Base-by-base conservation (phyloP, 2,329 filamentous ascomycete species). In the Fusarium illudens region DNA sequence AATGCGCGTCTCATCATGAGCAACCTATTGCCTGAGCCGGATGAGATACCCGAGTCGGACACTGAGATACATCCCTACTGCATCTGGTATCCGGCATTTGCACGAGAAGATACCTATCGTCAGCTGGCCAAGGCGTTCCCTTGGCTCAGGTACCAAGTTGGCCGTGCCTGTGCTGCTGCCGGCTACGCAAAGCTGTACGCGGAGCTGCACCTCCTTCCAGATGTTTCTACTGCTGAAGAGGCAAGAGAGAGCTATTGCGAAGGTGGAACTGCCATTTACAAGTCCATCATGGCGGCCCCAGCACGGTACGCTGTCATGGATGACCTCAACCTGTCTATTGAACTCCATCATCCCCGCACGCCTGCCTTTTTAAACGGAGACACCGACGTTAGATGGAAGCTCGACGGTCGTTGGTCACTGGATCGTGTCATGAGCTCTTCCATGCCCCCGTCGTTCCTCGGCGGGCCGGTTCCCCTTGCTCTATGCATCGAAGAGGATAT, bases 1-100 rank as follows among this genome's bases (percentile, higher is more conserved):
- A 65, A 65, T 22, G 62, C 62, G 17, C 54, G 62, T 6, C 55
- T 22, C 22, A 62, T 65, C 6, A 65, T 65, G 62, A 65, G 62
- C 17, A 22, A 63, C 15, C 34, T 11, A n/a, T 36, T 36, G 34
- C 34, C 34, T 19, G 34, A 36, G 17, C n/a, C 34, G 11, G 34
- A 36, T 36, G 46, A 52, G 0, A 46, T 63, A 15, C 62, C 59
- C 5, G 52, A 37, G n/a, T 36, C 11, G 0, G 0, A 63, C 53
- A 33, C 12, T 2, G 19, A 19, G 1, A 54, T 48, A 10, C 60
- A 60, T 3, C 62, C 54, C 27, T 65, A 65, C 25, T 65, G 62
- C 20, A 62, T 65, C 1, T 65, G 62, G 59, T 13, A 65, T 29
- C 59, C 62, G 7, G 54, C 54, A 0, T 6, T 65, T 4, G 62